Conservation (phyloP, 164 flowering plant species). For the Platanus orientalis region DNA sequence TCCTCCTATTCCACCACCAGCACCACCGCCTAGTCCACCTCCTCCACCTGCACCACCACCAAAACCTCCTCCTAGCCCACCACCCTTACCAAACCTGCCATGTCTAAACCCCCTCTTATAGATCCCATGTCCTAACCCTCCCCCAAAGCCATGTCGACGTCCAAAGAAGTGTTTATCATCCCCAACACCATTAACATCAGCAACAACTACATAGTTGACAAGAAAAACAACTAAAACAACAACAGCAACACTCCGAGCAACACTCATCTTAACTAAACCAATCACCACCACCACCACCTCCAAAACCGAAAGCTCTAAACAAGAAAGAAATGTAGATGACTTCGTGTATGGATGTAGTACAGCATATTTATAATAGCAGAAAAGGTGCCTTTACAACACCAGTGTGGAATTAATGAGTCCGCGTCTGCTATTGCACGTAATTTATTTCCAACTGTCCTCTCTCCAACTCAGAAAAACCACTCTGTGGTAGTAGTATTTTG, state of each 20-base stretch:
- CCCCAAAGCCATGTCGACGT: too few relatives aligned
- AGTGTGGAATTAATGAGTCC: too few relatives aligned
- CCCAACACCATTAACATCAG: background rate
- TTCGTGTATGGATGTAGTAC: too few relatives aligned
- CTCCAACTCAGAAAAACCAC: too few relatives aligned
- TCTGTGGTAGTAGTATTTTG: too few relatives aligned
- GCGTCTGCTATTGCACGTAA: too few relatives aligned
- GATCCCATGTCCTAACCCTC: background rate
- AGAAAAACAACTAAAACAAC: constrained; percentile 6
- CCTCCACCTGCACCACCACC: too few relatives aligned
- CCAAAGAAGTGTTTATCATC: constrained; percentile 4
- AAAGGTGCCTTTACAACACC: too few relatives aligned
- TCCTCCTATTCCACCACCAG: too few relatives aligned
- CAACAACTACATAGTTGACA: constrained; percentile 3
- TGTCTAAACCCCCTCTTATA: constrained; percentile 5
- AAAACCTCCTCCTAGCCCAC: constrained; percentile 1
- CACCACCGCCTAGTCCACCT: too few relatives aligned
- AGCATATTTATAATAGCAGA: too few relatives aligned
- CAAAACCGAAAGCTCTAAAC: background rate
- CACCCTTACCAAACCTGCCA: constrained; percentile 6
- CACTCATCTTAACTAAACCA: background rate
- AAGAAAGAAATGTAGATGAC: background rate
- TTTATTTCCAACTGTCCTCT: too few relatives aligned
- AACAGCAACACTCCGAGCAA: background rate
- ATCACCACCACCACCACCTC: background rate